Evolutionary conservation across 176 grass and related monocot species (phyloP).

Genomic region (Elymus sibiricus): DNA sequence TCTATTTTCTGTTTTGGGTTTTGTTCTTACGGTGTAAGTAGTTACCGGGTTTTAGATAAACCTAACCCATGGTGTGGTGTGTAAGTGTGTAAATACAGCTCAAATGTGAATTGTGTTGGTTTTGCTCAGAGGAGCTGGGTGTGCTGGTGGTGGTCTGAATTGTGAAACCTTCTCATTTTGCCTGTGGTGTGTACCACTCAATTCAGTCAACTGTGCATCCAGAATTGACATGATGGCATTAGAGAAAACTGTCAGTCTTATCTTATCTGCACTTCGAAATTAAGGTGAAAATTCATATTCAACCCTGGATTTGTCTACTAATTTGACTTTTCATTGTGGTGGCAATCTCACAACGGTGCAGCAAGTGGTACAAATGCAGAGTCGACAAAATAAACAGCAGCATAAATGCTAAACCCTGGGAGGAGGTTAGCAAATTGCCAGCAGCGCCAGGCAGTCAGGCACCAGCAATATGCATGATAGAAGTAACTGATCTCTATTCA

Average conservation of each 20-base stretch:
- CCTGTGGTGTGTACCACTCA: background rate
- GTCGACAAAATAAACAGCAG: background rate
- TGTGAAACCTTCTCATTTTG: background rate
- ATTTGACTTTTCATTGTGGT: background rate
- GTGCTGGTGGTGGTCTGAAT: background rate
- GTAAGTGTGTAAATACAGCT: slow-evolving; percentile 2
- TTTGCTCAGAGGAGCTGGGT: background rate
- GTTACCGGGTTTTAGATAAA: background rate
- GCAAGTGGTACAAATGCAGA: background rate
- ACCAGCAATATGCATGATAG: background rate
- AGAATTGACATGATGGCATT: background rate
- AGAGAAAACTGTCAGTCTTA: background rate
- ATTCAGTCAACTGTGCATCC: background rate
- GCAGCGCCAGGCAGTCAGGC: background rate
- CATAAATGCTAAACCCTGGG: background rate
- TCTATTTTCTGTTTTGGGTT: background rate
- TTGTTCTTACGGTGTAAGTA: slow-evolving; percentile 14
- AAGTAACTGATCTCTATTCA: background rate
- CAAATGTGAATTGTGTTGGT: background rate
- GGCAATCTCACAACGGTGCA: background rate
- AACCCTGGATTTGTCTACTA: background rate
- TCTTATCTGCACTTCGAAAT: background rate
- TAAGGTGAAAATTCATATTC: background rate
- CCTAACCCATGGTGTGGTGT: slow-evolving; percentile 7
- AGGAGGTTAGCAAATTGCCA: background rate